These are phyloP conservation scores for Pseudoscleropodium purum DNA, from an alignment of 225 moss, liverwort and hornwort species.

Conservation along the genomic window DNA sequence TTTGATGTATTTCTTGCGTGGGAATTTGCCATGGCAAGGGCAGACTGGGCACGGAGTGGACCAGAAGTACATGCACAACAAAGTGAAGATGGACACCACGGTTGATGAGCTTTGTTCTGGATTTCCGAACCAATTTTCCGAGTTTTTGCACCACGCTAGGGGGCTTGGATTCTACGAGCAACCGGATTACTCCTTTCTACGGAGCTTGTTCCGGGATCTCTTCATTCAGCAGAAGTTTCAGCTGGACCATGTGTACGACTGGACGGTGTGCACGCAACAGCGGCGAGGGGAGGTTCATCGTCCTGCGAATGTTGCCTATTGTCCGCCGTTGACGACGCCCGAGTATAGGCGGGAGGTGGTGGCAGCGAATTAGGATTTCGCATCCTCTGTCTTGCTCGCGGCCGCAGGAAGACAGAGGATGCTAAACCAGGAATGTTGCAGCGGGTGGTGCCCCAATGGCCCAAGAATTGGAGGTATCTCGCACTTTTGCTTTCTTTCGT, in stretches of 20 bases:
- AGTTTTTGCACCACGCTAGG: constrained; percentile 32
- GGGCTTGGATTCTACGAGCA: constrained; percentile 33
- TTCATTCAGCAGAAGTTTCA: constrained; percentile 46
- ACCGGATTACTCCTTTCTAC: constrained; percentile 36
- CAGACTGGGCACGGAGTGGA: constrained; percentile 13
- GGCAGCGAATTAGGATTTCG: constrained; percentile 33
- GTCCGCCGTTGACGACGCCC: constrained; percentile 20
- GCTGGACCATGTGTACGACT: constrained; percentile 49
- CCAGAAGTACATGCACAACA: constrained; percentile 38
- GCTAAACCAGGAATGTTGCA: neutral
- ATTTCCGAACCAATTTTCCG: constrained; percentile 22
- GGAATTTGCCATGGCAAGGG: constrained; percentile 36
- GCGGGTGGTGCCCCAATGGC: neutral
- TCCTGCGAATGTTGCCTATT: constrained; percentile 11
- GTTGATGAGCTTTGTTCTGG: constrained; percentile 37
- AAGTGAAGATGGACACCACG: constrained; percentile 35
- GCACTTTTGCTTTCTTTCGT: neutral
- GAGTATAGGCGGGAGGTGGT: constrained; percentile 32
- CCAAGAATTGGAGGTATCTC: neutral
- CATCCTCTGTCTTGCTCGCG: neutral
- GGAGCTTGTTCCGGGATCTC: constrained; percentile 42
- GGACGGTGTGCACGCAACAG: constrained; percentile 19
- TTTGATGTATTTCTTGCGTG: constrained; percentile 41
- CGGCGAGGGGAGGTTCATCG: neutral
- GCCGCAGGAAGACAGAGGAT: neutral